Evolutionary conservation across 805 yeast species (phyloP), one percentile per base, ranked within the genome.

Genomic region (Pichia scutulata): DNA sequence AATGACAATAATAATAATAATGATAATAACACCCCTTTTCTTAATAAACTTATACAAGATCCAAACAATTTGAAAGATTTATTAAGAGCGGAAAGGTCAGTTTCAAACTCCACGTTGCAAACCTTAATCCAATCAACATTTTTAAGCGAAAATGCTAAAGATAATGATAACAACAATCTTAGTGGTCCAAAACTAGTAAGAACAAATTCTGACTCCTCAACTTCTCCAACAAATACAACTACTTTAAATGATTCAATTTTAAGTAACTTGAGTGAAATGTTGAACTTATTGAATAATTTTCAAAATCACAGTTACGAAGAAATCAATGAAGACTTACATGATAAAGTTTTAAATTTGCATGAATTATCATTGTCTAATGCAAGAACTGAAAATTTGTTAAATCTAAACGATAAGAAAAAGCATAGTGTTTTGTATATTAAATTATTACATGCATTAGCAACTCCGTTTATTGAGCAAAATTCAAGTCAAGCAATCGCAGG

Each of bases 391-490:
- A 58, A 62, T 4, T 7, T 33, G 3, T 33, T 33, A n/a, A n/a
- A 3, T n/a, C 10, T 19, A 16, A 10, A 16, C 10, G 37, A 33
- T 33, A 16, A 33, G 37, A 33, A 33, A 33, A 74, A 76, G 53
- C 71, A 72, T 24, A 69, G 70, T 39, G 55, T 66, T 12, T 60
- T 80, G 23, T 72, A 73, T 52, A 70, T 72, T 2, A 75, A 73
- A 56, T 63, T 82, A 5, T 60, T 82, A 14, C 77, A 80, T 61
- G 86, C 88, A 0, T 70, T 83, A 50, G 84, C 89, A 1, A 80
- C 84, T 1, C 88, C 88, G 7, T 80, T 83, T 66, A 70, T 74
- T 45, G 81, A 78, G 56, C 69, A 69, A 42, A 44, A 57, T 10
- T 22, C 57, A 33, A 37, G 49, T 22, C 24, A 52, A 40, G 39